A percentile compares a stretch with the other conserved stretches of the same genome.
These are phyloP conservation scores for Cryptosporidium baileyi DNA, from an alignment of 169 alveolate genomes.

Conservation along the genomic window DNA sequence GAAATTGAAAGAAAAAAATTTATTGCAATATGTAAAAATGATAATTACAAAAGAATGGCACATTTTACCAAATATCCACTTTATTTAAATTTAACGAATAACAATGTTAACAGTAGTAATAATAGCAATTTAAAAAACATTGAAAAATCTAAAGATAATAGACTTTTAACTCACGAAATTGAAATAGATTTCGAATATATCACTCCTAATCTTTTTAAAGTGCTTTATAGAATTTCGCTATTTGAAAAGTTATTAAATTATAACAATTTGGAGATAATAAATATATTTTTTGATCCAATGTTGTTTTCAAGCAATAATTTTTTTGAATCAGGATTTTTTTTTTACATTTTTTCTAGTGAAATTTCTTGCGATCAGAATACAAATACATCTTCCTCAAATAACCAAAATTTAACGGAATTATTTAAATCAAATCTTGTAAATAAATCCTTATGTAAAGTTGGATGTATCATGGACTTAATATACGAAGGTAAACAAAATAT, in stretches of 20 bases:
- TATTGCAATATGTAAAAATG: slow-evolving; percentile 26
- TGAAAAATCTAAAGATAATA: neutral
- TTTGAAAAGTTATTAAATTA: slow-evolving; percentile 6
- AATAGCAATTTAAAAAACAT: neutral
- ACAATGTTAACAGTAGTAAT: too few species aligned
- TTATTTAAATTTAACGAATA: neutral
- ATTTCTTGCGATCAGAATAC: slow-evolving; percentile 1
- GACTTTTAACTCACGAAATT: neutral
- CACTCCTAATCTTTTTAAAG: slow-evolving; percentile 44
- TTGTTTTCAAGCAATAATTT: slow-evolving; percentile 26
- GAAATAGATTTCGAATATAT: neutral
- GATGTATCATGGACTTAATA: slow-evolving; percentile 39
- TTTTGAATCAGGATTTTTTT: slow-evolving; percentile 64
- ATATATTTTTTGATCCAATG: slow-evolving; percentile 45
- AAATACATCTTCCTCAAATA: neutral
- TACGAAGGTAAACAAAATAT: slow-evolving; percentile 1
- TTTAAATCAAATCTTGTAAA: neutral
- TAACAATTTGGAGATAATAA: neutral
- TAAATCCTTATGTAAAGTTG: slow-evolving; percentile 42
- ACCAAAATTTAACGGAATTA: neutral
- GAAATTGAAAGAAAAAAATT: slow-evolving; percentile 55
- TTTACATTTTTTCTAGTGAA: slow-evolving; percentile 45
- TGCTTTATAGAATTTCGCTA: slow-evolving; percentile 1
- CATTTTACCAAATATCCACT: slow-evolving; percentile 11
- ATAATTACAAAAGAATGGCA: neutral